Percentiles rank a stretch among this genome's conserved stretches.
Evolutionary conservation across 2,329 filamentous ascomycete species (phyloP).

Genomic region (Acrodontium crateriforme): DNA sequence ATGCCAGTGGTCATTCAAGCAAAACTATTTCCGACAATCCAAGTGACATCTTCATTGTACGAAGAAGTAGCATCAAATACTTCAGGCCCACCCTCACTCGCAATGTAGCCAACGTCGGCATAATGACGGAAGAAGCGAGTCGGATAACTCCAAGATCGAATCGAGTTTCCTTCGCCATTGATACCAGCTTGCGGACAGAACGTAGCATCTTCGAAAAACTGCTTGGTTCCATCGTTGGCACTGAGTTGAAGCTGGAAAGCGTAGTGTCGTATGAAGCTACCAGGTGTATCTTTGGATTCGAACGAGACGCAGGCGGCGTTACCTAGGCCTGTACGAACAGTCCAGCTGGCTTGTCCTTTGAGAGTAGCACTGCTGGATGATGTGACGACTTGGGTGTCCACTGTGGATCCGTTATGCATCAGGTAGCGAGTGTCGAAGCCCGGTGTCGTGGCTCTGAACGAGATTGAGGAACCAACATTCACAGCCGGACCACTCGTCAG

Average conservation of each 20-base stretch:
- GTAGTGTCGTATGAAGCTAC: constrained; percentile 45
- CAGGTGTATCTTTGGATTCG: constrained; percentile 44
- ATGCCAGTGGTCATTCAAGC: no score
- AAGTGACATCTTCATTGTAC: constrained; percentile 45
- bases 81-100: constrained; percentile 43
- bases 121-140: constrained; percentile 46
- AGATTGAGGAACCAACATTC: constrained; percentile 37
- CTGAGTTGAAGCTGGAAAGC: constrained; percentile 38
- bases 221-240: constrained; percentile 41
- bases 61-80: constrained; percentile 35
- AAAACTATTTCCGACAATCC: constrained; percentile 31
- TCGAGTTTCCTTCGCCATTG: constrained; percentile 36
- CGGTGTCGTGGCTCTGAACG: constrained; percentile 41
- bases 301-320: constrained; percentile 47
- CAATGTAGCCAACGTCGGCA: constrained; percentile 31
- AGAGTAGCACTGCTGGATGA: constrained; percentile 36
- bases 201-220: constrained; percentile 47
- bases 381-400: constrained; percentile 42
- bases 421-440: constrained; percentile 42
- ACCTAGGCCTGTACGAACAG: constrained; percentile 39
- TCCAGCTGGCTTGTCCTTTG: constrained; percentile 40
- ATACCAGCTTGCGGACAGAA: constrained; percentile 45
- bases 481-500: constrained; percentile 37
- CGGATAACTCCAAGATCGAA: constrained; percentile 47
- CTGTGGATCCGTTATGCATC: constrained; percentile 35